Base-by-base conservation (phyloP, 208 protist genomes). In the Tetramitus jugosus region DNA sequence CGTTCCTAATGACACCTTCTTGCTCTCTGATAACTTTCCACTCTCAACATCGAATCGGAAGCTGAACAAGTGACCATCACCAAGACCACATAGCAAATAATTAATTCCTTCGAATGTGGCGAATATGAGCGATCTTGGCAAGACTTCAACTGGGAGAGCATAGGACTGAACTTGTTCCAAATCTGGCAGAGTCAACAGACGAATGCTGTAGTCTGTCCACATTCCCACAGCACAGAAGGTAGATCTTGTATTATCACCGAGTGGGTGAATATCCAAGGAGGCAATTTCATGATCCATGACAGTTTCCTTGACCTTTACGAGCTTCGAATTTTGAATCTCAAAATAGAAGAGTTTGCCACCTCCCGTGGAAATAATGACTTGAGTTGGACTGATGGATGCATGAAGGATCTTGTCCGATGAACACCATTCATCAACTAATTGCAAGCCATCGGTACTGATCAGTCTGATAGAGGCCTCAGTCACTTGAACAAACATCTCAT, bases 51-150 rank as follows among this genome's bases (percentile, higher is more conserved):
- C 40, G n/a, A 76, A 45, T 64, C 42, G 46, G 71, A 45, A 76
- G 1, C 35, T 29, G n/a, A 76, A 43, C 20, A 76, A 62, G 29
- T 53, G 6, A 43, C 71, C 71, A 43, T 76, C 71, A 42, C 71
- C 71, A 10, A 76, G 29, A 29, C 71, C 71, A 76, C 71, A 76
- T 29, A 76, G 29, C 29, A 76, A 53, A 62, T 76, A 76, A 53
- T 10, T 10, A 43, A 76, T 76, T 17, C 20, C 20, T 53, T 76
- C 71, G 43, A 76, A 76, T 23, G 52, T 76, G 26, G 35, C 14
- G 7, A 60, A 45, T 1, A 76, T 10, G 10, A 76, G n/a, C 4
- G 40, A 56, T 43, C 71, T 37, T 26, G 71, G 71, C 10, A 76
- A 26, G 31, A 76, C 37, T 62, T 76, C 71, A 29, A 20, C 40